Base-by-base conservation (phyloP, 805 yeast genomes). In the Kuraishia piskuri region DNA sequence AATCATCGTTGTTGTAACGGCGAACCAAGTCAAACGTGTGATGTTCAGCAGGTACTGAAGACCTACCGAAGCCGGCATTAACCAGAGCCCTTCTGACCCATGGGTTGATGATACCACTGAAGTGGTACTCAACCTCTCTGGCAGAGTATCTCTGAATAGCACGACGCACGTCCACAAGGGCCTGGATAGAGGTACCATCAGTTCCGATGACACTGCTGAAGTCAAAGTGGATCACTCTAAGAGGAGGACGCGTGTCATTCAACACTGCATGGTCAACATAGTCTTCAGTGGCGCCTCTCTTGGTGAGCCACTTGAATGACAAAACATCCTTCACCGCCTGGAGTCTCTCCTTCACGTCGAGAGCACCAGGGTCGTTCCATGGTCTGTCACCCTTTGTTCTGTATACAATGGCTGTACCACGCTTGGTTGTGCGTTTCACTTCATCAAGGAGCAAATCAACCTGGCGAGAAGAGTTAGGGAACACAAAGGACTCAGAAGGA, bases 341-440 rank as follows among this genome's bases (percentile, higher is more conserved):
- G 26, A 37, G 22, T 14, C 47, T 53, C 10, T 73, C 59, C 5
- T 60, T 67, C 65, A 73, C 68, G 48, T 62, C 65, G 56, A 76
- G 69, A 46, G 77, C 88, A 57, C 95, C 95, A 14, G 90, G 90
- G 63, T 90, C 92, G 65, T 90, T 90, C 96, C 97, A 91, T 20
- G 96, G 91, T 58, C 90, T 78, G 54, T 85, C 84, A 47, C 86
- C 82, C 25, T 71, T 63, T 54, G 73, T 59, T 60, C 73, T 63
- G 54, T 60, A 67, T 50, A 64, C 57, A n/a, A 59, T 62, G n/a
- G 71, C 58, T 52, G 76, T 74, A 25, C 90, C 90, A 52, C 86
- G 78, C 59, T 77, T 77, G 1, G 96, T 88, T 9, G 63, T 53
- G 47, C 70, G 66, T 65, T 82, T 83, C 44, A 87, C 83, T 59